Base-by-base conservation (phyloP, 495 filamentous ascomycete species). In the Penicillium nucicola region DNA sequence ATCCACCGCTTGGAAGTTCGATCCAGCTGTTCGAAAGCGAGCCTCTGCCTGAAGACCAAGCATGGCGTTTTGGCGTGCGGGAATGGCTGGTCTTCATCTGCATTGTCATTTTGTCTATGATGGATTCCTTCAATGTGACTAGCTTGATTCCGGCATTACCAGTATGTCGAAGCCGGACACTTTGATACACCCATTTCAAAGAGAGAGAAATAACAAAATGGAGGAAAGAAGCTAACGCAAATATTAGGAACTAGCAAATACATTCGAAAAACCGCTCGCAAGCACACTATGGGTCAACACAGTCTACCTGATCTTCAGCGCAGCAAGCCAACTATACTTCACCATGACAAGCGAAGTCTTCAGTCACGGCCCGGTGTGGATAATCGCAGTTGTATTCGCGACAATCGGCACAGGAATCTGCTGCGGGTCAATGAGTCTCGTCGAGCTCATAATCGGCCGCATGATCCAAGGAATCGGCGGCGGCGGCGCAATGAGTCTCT, bases 381-480 rank as follows among this genome's bases (percentile, higher is more conserved):
- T 81, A 20, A 45, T 77, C 13, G 74, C 78, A 5, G 58, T 78
- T 0, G 55, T 77, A 1, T 66, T 83, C 36, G 84, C 87, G 51
- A 74, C 73, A 8, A 71, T 72, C 14, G 86, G 86, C 0, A 78
- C 83, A 1, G 75, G 87, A 4, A 64, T 86, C 19, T 78, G 77
- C 39, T 81, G 75, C 4, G 65, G 86, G 5, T 78, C 85, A 0
- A 70, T 78, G 43, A 77, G 78, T 55, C 82, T 90, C 40, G 72
- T 71, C 6, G 60, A 80, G 18, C 70, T 91, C 31, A 74, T 90
- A 17, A 69, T 83, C 35, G 85, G 86, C 6, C 77, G 87, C 17
- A 70, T 77, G 3, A 67, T 90, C 12, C 87, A 90, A 45, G 87
- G 87, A 15, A 68, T 87, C n/a, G 87, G 87, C 18, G 85, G 84